These are phyloP conservation scores for Aspergillus sergii DNA, from an alignment of 2,329 filamentous ascomycete species.

Conservation along the genomic window DNA sequence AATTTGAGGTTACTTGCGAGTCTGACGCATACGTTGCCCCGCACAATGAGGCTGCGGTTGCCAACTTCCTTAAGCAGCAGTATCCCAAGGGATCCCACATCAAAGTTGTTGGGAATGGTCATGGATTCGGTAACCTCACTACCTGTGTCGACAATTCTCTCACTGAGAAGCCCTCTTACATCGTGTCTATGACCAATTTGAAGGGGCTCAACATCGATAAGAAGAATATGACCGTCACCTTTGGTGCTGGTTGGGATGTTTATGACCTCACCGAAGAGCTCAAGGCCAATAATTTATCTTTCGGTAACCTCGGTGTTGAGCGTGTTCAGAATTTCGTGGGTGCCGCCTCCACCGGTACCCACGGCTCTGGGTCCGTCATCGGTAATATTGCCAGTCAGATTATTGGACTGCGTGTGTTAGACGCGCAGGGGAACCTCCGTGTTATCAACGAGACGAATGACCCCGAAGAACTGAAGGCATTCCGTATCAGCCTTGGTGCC, in stretches of 20 bases:
- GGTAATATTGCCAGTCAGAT: constrained; percentile 20
- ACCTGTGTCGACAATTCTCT: constrained; percentile 16
- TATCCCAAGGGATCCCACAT: constrained; percentile 16
- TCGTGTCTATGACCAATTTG: constrained; percentile 19
- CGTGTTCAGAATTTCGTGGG: constrained; percentile 24
- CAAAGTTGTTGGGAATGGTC: constrained; percentile 23
- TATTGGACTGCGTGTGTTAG: background rate
- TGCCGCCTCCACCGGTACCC: constrained; percentile 22
- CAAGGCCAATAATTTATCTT: constrained; percentile 16
- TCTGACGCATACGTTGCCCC: constrained; percentile 17
- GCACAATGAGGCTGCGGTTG: constrained; percentile 10
- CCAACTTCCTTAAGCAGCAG: constrained; percentile 17
- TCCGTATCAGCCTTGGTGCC: constrained; percentile 21
- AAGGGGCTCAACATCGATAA: constrained; percentile 16
- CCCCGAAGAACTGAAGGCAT: constrained; percentile 21
- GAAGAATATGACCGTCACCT: constrained; percentile 22
- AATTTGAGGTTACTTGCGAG: constrained; percentile 21
- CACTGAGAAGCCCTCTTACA: constrained; percentile 18
- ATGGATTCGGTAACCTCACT: constrained; percentile 23
- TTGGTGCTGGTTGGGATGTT: constrained; percentile 26
- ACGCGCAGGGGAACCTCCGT: constrained; percentile 10
- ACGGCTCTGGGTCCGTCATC: constrained; percentile 17
- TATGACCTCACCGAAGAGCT: constrained; percentile 19
- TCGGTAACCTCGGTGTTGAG: constrained; percentile 19
- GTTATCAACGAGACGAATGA: constrained; percentile 17